Conservation (phyloP, 768 basidiomycete genomes). For the Terana coerulea region DNA sequence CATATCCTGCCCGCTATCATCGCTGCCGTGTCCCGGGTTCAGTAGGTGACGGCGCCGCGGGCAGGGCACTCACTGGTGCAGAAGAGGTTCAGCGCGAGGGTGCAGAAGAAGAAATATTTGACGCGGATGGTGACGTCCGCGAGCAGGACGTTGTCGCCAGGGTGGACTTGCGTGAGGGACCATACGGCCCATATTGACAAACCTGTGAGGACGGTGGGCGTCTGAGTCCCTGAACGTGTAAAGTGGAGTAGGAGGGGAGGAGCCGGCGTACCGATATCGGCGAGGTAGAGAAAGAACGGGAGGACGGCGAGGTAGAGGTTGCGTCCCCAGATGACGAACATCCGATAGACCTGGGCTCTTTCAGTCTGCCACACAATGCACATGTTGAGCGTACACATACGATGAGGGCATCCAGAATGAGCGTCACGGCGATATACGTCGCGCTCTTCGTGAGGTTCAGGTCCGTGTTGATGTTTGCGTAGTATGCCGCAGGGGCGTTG, state of each 20-base stretch:
- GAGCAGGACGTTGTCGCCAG: constrained; percentile 21
- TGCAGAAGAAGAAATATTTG: constrained; percentile 24
- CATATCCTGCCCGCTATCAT: constrained; percentile 25
- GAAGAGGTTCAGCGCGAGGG: constrained; percentile 22
- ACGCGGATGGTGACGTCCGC: constrained; percentile 18
- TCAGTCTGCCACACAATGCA: neutral
- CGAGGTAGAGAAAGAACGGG: constrained; percentile 24
- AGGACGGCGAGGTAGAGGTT: constrained; percentile 14
- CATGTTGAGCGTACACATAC: constrained; percentile 9
- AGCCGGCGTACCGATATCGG: constrained; percentile 23
- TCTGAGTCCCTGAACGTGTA: neutral
- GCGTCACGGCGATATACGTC: constrained; percentile 21
- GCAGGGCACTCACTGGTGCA: constrained; percentile 24
- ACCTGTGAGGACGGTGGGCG: constrained; percentile 12
- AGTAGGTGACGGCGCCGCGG: too few relatives aligned
- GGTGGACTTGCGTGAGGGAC: constrained; percentile 15
- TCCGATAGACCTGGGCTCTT: constrained; percentile 21
- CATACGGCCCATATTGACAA: constrained; percentile 19
- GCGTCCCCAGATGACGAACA: constrained; percentile 25
- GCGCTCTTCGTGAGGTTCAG: constrained; percentile 23
- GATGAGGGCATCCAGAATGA: constrained; percentile 27
- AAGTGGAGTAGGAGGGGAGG: constrained; percentile 5
- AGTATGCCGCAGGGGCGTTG: constrained; percentile 21
- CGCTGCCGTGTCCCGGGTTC: constrained; percentile 6
- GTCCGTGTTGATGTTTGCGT: constrained; percentile 16